Evolutionary conservation across 441 rosid species (phyloP), one percentile per base, ranked within the genome.

Genomic region (Manihot esculenta): DNA sequence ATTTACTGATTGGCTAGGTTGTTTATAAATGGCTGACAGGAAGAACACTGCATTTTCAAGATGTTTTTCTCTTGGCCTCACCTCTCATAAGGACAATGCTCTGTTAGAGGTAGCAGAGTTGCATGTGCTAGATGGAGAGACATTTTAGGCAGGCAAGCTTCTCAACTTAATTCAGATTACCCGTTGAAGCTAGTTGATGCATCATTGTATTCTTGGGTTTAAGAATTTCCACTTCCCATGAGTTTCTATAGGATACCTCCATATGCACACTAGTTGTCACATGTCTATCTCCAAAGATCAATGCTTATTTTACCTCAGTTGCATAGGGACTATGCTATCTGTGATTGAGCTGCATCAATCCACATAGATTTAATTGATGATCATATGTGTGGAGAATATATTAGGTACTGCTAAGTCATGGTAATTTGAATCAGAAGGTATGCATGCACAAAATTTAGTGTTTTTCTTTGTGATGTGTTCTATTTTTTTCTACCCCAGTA

Each of bases 31-130:
- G 9, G 42, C 10, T 64, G 23, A 44, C 77, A 73, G 77, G 74
- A 77, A 66, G 77, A 77, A 65, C 74, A 77, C 74, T 30, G 44
- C 49, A 60, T 61, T 53, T 73, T 77, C 51, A 70, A 33, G 64
- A 61, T 69, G 69, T 54, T 54, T 54, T 64, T 77, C 74, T 58
- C 60, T 65, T 73, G 75, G 80, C 77, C 77, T 63, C 77, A 65
- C n/a, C 59, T 73, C 26, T 54, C 74, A 10, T 77, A 75, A 20
- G 66, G 53, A 0, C 59, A 54, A 33, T 38, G 64, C 53, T 68
- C 77, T 42, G 33, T 57, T 63, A 69, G 75, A 69, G 77, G 77
- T 47, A 77, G 80, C 75, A 77, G 72, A 59, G 77, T 66, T 59
- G 64, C 69, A 17, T 73, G 73, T 60, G 77, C 72, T 30, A 64